Conservation (phyloP, 1,284 basidiomycete genomes). For the Sphaerobolus stellatus region DNA sequence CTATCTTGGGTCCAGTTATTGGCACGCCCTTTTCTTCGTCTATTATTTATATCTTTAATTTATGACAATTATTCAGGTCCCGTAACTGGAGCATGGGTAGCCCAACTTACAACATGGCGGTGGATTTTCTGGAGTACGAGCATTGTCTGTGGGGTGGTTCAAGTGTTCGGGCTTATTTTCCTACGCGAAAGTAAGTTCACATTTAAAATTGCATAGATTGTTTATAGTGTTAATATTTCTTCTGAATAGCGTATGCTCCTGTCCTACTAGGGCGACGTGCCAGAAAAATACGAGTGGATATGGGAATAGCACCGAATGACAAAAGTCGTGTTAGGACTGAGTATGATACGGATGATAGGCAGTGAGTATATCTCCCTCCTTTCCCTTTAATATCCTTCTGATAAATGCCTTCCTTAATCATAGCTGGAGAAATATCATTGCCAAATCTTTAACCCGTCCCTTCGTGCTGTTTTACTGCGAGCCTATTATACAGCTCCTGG, state of each 20-base stretch:
- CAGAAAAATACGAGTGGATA: constrained; percentile 44
- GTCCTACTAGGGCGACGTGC: constrained; percentile 62
- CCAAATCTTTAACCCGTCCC: constrained; percentile 42
- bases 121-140: constrained; percentile 70
- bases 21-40: constrained; percentile 22
- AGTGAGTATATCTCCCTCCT: constrained; percentile 37
- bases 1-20: constrained; percentile 56
- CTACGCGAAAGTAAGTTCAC: constrained; percentile 64
- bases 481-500: constrained; percentile 45
- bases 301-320: constrained; percentile 44
- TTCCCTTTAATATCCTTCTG: background rate
- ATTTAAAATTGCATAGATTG: background rate
- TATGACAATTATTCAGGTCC: constrained; percentile 36
- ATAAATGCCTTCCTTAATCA: constrained; percentile 5
- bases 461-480: constrained; percentile 46
- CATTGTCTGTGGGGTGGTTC: constrained; percentile 50
- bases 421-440: constrained; percentile 38
- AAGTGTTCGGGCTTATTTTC: constrained; percentile 54
- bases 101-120: constrained; percentile 53
- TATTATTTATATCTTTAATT: background rate
- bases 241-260: constrained; percentile 56
- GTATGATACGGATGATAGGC: constrained; percentile 44
- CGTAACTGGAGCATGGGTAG: constrained; percentile 58
- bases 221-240: background rate
- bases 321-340: constrained; percentile 42